These are phyloP conservation scores for Exidia glandulosa DNA, from an alignment of 768 basidiomycete genomes.

Conservation along the genomic window DNA sequence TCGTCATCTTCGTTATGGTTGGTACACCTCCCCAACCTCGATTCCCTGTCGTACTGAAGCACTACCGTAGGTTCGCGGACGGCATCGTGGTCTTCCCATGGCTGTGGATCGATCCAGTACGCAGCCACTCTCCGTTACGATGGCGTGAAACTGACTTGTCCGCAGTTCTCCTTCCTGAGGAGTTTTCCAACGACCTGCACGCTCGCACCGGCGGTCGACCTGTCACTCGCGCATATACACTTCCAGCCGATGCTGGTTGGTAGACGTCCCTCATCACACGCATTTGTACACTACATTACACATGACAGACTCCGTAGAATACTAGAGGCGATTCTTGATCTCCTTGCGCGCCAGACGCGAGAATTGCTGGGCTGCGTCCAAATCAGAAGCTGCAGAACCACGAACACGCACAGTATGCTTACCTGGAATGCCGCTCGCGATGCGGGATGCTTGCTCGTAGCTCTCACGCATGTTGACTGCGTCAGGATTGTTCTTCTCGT, in stretches of 20 bases:
- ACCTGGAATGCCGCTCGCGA: constrained; percentile 48
- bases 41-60: too few species aligned
- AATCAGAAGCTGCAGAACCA: too few species aligned
- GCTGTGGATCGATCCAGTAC: constrained; percentile 59
- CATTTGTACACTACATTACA: too few species aligned
- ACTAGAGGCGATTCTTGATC: neutral
- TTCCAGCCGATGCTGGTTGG: too few species aligned
- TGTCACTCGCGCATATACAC: neutral
- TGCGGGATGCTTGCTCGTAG: constrained; percentile 55
- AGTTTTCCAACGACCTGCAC: neutral
- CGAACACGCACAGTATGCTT: constrained; percentile 16
- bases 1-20: constrained; percentile 75
- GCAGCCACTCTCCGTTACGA: too few species aligned
- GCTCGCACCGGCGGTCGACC: neutral
- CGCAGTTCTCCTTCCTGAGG: neutral
- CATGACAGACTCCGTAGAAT: neutral
- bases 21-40: too few species aligned
- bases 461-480: constrained; percentile 57
- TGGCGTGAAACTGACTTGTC: too few species aligned
- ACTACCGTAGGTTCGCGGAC: too few species aligned
- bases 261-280: too few species aligned
- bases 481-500: constrained; percentile 54
- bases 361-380: neutral
- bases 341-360: neutral
- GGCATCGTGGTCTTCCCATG: constrained; percentile 80